Base-by-base conservation (phyloP, 176 grass and related monocot species). In the Olyra latifolia region DNA sequence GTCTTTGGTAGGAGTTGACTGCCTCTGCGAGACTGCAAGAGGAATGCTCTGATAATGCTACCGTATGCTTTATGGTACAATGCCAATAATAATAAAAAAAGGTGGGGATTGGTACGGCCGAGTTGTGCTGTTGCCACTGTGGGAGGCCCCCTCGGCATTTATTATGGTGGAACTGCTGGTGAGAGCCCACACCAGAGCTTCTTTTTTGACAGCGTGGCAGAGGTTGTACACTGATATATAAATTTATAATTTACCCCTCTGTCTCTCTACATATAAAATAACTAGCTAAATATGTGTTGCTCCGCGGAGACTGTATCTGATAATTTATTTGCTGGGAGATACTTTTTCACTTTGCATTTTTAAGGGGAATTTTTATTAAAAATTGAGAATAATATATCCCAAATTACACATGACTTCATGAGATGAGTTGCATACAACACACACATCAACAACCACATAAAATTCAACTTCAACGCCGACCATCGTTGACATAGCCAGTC, bases 41-140 rank as follows among this genome's bases (percentile, higher is more conserved):
- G 82, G 79, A 94, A 86, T 88, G 79, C 88, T 53, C 75, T 80
- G 81, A 74, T 80, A 94, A 83, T 88, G 74, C 74, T 52, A 91
- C 84, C 83, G 72, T 84, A 27, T 77, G 72, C 85, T 91, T 91
- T 91, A 81, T 83, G 60, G 85, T 94, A 94, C 87, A 85, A 82
- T 59, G 72, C 56, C 56, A 71, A 83, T 71, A 65, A 64, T 77
- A 87, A 82, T 30, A 71, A 32, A 60, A n/a, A 80, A 66, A 42
- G 43, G 50, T 46, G 9, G 39, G 72, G 56, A 82, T 52, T 80
- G 69, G 79, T 87, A 87, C 85, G 86, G 66, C 20, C 86, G 35
- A 47, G 66, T 64, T 82, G 79, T 87, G 85, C 85, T 82, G 75
- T 35, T 72, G 83, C 76, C 38, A 63, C 75, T 79, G 66, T 71